phyloP scores from a whole-genome alignment of 306 rosid species.

The Quercus glauca region DNA sequence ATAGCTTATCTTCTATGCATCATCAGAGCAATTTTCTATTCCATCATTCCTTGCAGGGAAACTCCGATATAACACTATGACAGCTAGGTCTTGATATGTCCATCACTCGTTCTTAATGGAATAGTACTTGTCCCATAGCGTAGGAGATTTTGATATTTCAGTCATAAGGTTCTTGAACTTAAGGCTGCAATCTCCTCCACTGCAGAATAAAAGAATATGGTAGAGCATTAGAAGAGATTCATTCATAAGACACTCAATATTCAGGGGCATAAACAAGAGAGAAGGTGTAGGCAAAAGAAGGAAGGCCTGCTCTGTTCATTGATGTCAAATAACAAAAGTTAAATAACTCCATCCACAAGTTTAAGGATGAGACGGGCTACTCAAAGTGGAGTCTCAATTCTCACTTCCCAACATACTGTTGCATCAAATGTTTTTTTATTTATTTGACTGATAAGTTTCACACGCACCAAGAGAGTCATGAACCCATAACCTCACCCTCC shows the following conservation, averaged over 20 bases:
- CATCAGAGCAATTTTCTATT: neutral
- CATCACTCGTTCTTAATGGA: slow-evolving; percentile 88
- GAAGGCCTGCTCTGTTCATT: neutral
- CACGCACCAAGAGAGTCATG: no score
- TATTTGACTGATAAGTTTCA: no score
- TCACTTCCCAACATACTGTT: neutral
- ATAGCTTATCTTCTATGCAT: neutral
- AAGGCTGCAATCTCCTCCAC: slow-evolving; percentile 95
- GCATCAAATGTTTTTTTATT: no score
- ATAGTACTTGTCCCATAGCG: slow-evolving; percentile 75
- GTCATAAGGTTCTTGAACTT: slow-evolving; percentile 91
- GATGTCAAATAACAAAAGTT: neutral
- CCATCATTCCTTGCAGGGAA: neutral
- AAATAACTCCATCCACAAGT: neutral
- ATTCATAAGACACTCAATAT: neutral
- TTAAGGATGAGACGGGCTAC: neutral
- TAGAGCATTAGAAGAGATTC: slow-evolving; percentile 9
- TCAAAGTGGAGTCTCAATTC: neutral
- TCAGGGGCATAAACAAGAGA: neutral
- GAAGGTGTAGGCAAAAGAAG: neutral
- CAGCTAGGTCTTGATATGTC: neutral
- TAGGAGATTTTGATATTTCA: slow-evolving; percentile 76
- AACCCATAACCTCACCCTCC: no score
- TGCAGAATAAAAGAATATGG: slow-evolving; percentile 33
- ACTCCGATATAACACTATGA: neutral